Evolutionary conservation across 116 monocot species (phyloP).

Genomic region (Thalassia testudinum): DNA sequence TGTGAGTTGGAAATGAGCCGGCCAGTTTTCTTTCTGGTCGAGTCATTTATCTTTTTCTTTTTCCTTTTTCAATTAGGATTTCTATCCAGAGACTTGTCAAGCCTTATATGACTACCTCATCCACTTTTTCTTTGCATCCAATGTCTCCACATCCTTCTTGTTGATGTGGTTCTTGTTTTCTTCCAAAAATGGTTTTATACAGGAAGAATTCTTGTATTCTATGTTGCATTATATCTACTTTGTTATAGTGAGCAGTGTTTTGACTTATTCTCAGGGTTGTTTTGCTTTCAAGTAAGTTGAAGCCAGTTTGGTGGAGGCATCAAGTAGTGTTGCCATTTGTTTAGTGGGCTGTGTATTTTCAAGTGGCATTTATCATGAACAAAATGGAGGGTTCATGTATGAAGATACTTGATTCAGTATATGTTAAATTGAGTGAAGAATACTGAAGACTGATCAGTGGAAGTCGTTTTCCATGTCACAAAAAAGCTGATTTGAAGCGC

Average conservation of each 20-base stretch:
- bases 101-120: too few species aligned
- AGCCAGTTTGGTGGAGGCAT: constrained; percentile 55
- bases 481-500: constrained; percentile 12
- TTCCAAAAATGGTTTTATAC: not conserved
- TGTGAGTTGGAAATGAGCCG: too few species aligned
- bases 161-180: not conserved
- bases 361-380: constrained; percentile 31
- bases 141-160: too few species aligned
- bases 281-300: constrained; percentile 70
- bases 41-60: too few species aligned
- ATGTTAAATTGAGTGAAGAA: constrained; percentile 28
- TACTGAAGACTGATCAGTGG: constrained; percentile 22
- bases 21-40: too few species aligned
- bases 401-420: constrained; percentile 13
- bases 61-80: too few species aligned
- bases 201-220: not conserved
- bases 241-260: constrained; percentile 46
- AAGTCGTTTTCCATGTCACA: constrained; percentile 7
- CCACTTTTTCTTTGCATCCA: too few species aligned
- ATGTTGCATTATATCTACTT: not conserved
- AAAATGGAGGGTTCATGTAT: constrained; percentile 31
- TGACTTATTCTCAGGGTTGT: constrained; percentile 68
- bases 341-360: constrained; percentile 13
- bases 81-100: too few species aligned
- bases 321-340: too few species aligned